Percentiles rank a stretch among this genome's conserved stretches.
These are phyloP conservation scores for Polyrhizophydium stewartii DNA, from an alignment of 371 early-diverging fungal species.

Conservation along the genomic window DNA sequence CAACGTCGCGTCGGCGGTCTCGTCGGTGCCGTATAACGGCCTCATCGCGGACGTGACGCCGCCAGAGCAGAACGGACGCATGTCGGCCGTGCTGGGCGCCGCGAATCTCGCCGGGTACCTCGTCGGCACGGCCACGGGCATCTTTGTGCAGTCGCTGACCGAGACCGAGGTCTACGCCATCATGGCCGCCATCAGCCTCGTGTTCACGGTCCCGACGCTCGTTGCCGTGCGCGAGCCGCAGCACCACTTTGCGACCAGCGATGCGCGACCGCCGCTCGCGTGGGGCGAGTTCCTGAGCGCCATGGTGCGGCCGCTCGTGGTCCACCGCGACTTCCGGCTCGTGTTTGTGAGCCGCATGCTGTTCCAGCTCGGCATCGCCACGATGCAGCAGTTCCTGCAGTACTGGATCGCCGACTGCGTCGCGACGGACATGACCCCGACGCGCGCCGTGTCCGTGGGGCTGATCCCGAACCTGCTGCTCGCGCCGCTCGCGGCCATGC, in stretches of 20 bases:
- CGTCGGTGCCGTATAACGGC: conserved; percentile 36
- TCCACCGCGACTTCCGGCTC: conserved; percentile 26
- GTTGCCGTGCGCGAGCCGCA: conserved; percentile 15
- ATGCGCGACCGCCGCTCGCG: conserved; percentile 15
- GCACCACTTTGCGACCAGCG: conserved; percentile 6
- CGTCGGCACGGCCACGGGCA: conserved; percentile 28
- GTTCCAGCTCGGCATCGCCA: conserved; percentile 42
- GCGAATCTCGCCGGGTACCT: conserved; percentile 31
- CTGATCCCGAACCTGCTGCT: conserved; percentile 33
- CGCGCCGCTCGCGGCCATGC: conserved; percentile 29
- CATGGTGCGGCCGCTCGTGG: conserved; percentile 22
- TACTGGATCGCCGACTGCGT: conserved; percentile 40
- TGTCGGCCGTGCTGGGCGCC: conserved; percentile 34
- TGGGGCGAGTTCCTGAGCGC: conserved; percentile 21
- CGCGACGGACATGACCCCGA: conserved; percentile 12
- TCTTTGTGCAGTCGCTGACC: conserved; percentile 16
- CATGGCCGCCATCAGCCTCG: conserved; percentile 10
- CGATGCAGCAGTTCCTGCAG: conserved; percentile 38
- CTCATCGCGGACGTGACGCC: conserved; percentile 34
- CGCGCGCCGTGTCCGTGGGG: conserved; percentile 35
- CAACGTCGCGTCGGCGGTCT: conserved; percentile 19
- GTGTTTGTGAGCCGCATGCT: conserved; percentile 36
- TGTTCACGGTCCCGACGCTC: conserved; percentile 12
- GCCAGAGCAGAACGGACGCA: conserved; percentile 25
- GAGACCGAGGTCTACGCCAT: conserved; percentile 16